These are phyloP conservation scores for Pestalotiopsis sp. DNA, from an alignment of 2,329 filamentous ascomycete species.

Conservation along the genomic window DNA sequence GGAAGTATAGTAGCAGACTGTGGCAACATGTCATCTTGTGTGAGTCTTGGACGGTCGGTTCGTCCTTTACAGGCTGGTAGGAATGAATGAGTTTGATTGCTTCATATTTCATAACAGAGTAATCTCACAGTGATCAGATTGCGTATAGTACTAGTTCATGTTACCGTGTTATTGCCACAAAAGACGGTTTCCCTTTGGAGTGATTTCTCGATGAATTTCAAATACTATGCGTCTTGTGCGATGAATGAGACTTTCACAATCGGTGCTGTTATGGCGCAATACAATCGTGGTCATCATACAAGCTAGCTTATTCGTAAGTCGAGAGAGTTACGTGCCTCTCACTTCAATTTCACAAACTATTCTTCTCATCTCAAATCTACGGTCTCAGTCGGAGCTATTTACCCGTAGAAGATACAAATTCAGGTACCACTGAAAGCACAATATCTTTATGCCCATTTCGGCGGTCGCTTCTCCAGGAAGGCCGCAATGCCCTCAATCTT, in stretches of 20 bases:
- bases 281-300: too few species aligned
- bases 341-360: too few species aligned
- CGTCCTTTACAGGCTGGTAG: neutral
- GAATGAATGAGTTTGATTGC: neutral
- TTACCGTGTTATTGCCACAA: neutral
- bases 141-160: neutral
- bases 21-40: neutral
- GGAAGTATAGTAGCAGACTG: neutral
- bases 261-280: neutral
- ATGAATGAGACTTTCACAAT: neutral
- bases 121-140: too few species aligned
- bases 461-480: slow-evolving; percentile 15
- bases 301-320: too few species aligned
- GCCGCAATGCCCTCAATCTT: slow-evolving; percentile 12
- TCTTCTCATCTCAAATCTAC: too few species aligned
- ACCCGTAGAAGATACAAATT: neutral
- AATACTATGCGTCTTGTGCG: neutral
- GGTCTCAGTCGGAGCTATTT: too few species aligned
- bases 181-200: neutral
- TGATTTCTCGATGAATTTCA: neutral
- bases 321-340: too few species aligned
- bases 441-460: slow-evolving; percentile 4
- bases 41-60: neutral
- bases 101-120: neutral
- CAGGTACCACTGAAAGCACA: neutral